Evolutionary conservation across 768 basidiomycete genomes (phyloP).

Genomic region (Suillus luteus): DNA sequence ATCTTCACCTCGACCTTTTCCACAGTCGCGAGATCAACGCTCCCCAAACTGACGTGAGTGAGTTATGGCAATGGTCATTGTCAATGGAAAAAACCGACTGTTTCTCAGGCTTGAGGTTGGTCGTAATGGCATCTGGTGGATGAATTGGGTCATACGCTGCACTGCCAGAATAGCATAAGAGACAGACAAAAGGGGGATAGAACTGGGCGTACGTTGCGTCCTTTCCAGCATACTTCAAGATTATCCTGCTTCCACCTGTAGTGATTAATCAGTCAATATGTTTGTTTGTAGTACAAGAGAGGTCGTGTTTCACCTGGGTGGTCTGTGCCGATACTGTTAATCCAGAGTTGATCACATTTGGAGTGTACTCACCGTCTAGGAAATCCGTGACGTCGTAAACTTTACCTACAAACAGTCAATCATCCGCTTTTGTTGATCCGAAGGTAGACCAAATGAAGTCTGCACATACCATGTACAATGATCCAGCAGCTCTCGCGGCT

Average conservation of each 20-base stretch:
- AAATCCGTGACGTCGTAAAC: constrained; percentile 77
- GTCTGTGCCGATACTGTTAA: constrained; percentile 11
- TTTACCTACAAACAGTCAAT: constrained; percentile 43
- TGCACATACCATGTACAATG: constrained; percentile 63
- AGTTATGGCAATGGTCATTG: neutral
- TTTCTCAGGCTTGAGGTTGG: constrained; percentile 73
- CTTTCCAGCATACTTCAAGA: constrained; percentile 84
- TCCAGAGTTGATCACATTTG: constrained; percentile 44
- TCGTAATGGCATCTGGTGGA: constrained; percentile 73
- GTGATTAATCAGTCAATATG: constrained; percentile 24
- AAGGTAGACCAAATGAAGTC: neutral
- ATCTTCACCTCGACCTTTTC: constrained; percentile 62
- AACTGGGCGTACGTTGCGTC: constrained; percentile 68
- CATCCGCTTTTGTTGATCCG: neutral
- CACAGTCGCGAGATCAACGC: constrained; percentile 65
- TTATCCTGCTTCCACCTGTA: constrained; percentile 73
- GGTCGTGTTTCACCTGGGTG: neutral
- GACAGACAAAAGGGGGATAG: constrained; percentile 9
- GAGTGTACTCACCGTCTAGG: constrained; percentile 48
- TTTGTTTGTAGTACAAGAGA: neutral
- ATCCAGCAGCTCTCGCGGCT: constrained; percentile 65
- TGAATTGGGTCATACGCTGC: constrained; percentile 84
- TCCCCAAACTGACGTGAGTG: constrained; percentile 50
- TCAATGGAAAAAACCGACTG: constrained; percentile 46
- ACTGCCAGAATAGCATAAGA: constrained; percentile 31